Percentiles rank a stretch among this genome's conserved stretches.
These are phyloP conservation scores for Phaeosphaeriaceae sp. DNA, from an alignment of 2,329 filamentous ascomycete species.

Conservation along the genomic window DNA sequence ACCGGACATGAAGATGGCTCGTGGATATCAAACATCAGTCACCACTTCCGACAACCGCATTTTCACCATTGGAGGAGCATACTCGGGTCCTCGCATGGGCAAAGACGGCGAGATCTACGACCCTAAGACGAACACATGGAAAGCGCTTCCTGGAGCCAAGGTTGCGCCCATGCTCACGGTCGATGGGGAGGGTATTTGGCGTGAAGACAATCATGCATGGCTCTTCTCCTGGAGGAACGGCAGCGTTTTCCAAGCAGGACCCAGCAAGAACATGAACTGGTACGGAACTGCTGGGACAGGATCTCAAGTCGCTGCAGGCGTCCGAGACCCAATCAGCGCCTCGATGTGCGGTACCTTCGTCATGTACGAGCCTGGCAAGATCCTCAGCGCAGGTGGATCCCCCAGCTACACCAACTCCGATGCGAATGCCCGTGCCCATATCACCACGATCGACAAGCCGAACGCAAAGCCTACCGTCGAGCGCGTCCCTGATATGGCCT, in stretches of 20 bases:
- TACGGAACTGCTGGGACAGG: slow-evolving; percentile 29
- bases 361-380: slow-evolving; percentile 37
- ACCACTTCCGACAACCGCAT: slow-evolving; percentile 29
- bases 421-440: slow-evolving; percentile 28
- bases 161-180: slow-evolving; percentile 60
- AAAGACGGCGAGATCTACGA: slow-evolving; percentile 44
- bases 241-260: slow-evolving; percentile 63
- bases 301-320: slow-evolving; percentile 24
- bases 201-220: slow-evolving; percentile 63
- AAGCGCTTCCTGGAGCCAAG: slow-evolving; percentile 51
- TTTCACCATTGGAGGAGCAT: slow-evolving; percentile 37
- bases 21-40: slow-evolving; percentile 29
- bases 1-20: slow-evolving; percentile 30
- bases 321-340: slow-evolving; percentile 23
- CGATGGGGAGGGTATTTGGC: slow-evolving; percentile 54
- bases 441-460: slow-evolving; percentile 28
- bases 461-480: slow-evolving; percentile 25
- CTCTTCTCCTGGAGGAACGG: slow-evolving; percentile 59
- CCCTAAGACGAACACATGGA: slow-evolving; percentile 57
- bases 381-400: slow-evolving; percentile 32
- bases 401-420: slow-evolving; percentile 29
- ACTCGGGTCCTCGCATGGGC: slow-evolving; percentile 27
- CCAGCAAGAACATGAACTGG: slow-evolving; percentile 57
- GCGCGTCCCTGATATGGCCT: slow-evolving; percentile 33
- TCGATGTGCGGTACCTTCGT: slow-evolving; percentile 34